Percentiles rank a stretch among this genome's conserved stretches.
phyloP scores from a whole-genome alignment of 768 basidiomycete species.

The Leucocoprinus sp. region DNA sequence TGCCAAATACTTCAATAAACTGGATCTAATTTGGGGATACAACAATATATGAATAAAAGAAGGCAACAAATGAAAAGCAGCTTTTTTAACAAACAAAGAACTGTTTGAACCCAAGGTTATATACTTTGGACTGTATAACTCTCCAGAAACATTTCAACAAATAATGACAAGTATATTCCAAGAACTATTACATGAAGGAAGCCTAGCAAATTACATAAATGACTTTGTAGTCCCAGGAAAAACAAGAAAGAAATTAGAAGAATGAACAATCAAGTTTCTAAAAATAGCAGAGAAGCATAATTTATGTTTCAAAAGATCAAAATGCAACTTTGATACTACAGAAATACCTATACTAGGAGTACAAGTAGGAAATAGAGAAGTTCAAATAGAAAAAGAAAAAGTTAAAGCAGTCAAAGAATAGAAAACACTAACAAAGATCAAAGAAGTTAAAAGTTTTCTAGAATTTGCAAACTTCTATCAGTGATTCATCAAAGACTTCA shows the following conservation, averaged over 20 bases:
- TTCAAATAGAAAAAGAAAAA: slow-evolving; percentile 26
- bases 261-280: slow-evolving; percentile 6
- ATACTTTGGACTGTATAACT: slow-evolving; percentile 5
- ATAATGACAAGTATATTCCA: background rate
- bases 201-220: slow-evolving; percentile 30
- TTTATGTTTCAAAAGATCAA: slow-evolving; percentile 9
- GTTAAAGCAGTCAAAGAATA: slow-evolving; percentile 12
- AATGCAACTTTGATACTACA: slow-evolving; percentile 11
- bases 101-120: slow-evolving; percentile 6
- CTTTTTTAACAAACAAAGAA: slow-evolving; percentile 1
- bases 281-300: slow-evolving; percentile 1
- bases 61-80: slow-evolving; percentile 31
- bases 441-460: slow-evolving; percentile 5
- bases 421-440: background rate
- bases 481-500: slow-evolving; percentile 2
- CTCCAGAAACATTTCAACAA: slow-evolving; percentile 3
- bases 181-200: background rate
- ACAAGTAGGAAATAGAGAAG: slow-evolving; percentile 15
- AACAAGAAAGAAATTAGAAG: slow-evolving; percentile 5
- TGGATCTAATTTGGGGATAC: slow-evolving; percentile 22
- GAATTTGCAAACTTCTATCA: slow-evolving; percentile 10
- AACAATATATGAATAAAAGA: slow-evolving; percentile 7
- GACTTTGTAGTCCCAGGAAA: slow-evolving; percentile 22
- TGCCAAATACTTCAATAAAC: too few species aligned
- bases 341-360: slow-evolving; percentile 21